These are phyloP conservation scores for Torrubiella hemipterigena DNA, from an alignment of 2,329 filamentous ascomycete species.

Conservation along the genomic window DNA sequence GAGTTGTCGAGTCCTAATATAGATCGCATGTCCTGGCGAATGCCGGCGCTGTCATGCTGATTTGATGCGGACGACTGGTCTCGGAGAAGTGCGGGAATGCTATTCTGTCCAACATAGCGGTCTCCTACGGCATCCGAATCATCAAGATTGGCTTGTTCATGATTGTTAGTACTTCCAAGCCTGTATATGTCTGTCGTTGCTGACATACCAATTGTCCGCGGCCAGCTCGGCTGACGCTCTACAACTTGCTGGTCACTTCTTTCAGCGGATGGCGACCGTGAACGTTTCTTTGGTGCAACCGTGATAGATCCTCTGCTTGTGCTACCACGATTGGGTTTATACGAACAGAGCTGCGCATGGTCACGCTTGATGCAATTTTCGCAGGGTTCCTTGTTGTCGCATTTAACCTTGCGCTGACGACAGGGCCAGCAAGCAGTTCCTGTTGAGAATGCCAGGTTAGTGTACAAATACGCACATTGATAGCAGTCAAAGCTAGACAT, in stretches of 20 bases:
- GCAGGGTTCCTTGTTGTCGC: conserved; percentile 56
- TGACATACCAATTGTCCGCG: conserved; percentile 25
- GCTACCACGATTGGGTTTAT: conserved; percentile 46
- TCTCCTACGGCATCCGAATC: conserved; percentile 45
- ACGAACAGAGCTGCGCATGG: conserved; percentile 52
- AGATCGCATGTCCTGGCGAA: conserved; percentile 53
- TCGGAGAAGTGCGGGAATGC: conserved; percentile 52
- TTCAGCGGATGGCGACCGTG: conserved; percentile 19
- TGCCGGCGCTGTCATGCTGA: conserved; percentile 40
- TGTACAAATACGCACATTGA: too few relatives aligned
- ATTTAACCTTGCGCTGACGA: conserved; percentile 56
- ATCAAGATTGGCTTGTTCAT: conserved; percentile 32
- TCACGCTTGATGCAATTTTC: conserved; percentile 58
- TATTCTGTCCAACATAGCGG: conserved; percentile 55
- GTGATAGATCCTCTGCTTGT: conserved; percentile 23
- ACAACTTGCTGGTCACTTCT: conserved; percentile 19
- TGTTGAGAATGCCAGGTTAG: conserved; percentile 15
- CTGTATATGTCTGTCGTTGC: too few relatives aligned
- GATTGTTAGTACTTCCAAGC: too few relatives aligned
- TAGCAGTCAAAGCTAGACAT: too few relatives aligned
- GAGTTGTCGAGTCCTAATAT: conserved; percentile 55
- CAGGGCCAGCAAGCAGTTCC: conserved; percentile 57
- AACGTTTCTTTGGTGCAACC: conserved; percentile 16
- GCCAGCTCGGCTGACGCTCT: conserved; percentile 29
- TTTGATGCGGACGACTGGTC: conserved; percentile 45